Evolutionary conservation across 2,329 filamentous ascomycete genomes (phyloP), one percentile per base, ranked within the genome.

Genomic region (Fusarium sp.): DNA sequence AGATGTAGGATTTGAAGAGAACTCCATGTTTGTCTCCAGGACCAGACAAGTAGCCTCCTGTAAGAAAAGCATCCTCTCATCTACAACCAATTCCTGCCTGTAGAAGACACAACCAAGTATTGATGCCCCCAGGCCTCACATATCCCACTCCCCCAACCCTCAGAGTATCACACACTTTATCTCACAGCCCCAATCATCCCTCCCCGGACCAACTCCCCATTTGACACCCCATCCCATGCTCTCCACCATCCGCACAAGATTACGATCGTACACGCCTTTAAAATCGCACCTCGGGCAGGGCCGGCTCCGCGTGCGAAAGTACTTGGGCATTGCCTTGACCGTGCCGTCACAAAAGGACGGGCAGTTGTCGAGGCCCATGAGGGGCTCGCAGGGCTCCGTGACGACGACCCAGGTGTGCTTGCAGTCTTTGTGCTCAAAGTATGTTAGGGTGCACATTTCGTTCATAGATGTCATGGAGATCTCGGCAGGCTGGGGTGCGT

Each of bases 341-440:
- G 74, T 73, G 55, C 81, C 80, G 68, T 81, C 79, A 57, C 78
- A 76, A 68, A 88, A 85, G 39, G 60, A 66, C 0, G 77, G 73
- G 76, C 87, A 89, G 30, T 78, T 85, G 62, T 76, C 77, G 78
- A 89, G 88, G 63, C 87, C 86, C 76, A 81, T 81, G 12, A 83
- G 83, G 0, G 85, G 84, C 5, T 73, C 80, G 78, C 87, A 89
- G 7, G 84, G 82, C 46, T 77, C 66, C 4, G 76, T 77, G 72
- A 89, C 81, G 64, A 82, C 74, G 43, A 85, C 81, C 87, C 87
- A 89, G 70, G 80, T 82, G 80, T 88, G 87, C 11, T 79, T 78
- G 82, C 87, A 89, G 62, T 69, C 71, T 52, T 82, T 83, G 76
- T 86, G 84, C 62, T 80, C 79, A 77, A 82, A 87, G 76, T 85